Evolutionary conservation across 352 stramenopile genomes (phyloP).

Genomic region (Aphanomyces invadans): DNA sequence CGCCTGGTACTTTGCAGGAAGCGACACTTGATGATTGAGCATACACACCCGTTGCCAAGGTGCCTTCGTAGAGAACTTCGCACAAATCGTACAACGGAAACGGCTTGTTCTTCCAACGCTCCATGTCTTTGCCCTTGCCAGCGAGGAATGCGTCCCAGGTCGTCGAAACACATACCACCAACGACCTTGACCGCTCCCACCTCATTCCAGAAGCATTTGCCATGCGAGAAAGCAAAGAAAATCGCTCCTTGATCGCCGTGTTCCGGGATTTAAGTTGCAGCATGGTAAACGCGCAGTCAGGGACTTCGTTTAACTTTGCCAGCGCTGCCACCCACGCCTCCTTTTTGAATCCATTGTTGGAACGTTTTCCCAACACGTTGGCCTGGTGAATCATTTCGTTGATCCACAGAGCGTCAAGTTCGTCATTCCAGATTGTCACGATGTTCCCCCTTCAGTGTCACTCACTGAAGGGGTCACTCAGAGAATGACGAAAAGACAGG

Average conservation of each 20-base stretch:
- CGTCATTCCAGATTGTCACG: background rate
- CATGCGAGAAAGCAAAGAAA: background rate
- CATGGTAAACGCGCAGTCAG: background rate
- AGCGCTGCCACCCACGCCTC: background rate
- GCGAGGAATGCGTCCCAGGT: background rate
- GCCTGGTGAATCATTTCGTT: conserved; percentile 9
- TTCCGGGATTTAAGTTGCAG: conserved; percentile 2
- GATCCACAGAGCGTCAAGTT: background rate
- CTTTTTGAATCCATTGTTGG: conserved; percentile 9
- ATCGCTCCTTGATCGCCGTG: background rate
- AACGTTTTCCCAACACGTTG: conserved; percentile 6
- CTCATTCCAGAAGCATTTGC: conserved; percentile 1
- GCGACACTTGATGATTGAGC: background rate
- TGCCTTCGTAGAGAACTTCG: background rate
- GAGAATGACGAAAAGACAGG: background rate
- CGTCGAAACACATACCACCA: conserved; percentile 1
- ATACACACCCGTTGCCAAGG: background rate
- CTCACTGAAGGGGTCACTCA: too few relatives aligned
- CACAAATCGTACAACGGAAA: background rate
- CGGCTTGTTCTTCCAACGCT: background rate
- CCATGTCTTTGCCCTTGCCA: background rate
- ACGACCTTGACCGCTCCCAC: background rate
- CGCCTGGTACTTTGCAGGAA: too few relatives aligned
- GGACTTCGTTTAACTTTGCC: background rate
- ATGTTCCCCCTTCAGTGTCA: too few relatives aligned